A percentile compares a stretch with the other conserved stretches of the same genome.
Conservation (phyloP, 495 filamentous ascomycete genomes). For the Thermochaetoides thermophila region DNA sequence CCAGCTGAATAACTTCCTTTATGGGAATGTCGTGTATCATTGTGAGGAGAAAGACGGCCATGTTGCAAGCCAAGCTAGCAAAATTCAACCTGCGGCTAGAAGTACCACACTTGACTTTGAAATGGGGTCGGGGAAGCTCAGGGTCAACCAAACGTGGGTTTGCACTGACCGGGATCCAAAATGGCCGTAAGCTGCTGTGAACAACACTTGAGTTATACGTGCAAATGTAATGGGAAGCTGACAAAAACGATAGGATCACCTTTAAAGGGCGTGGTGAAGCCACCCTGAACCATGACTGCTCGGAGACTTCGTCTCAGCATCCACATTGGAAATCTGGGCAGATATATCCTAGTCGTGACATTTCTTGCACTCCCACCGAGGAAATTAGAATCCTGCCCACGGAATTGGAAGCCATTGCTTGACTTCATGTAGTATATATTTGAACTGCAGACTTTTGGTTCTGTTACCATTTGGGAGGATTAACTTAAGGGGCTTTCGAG, state of each 20-base stretch:
- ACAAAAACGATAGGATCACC: conserved; percentile 13
- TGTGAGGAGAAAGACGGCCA: too few relatives aligned
- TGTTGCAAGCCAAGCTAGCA: too few relatives aligned
- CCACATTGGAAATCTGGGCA: conserved; percentile 27
- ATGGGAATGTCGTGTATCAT: conserved; percentile 26
- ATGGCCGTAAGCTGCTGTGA: conserved; percentile 20
- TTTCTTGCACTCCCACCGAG: conserved; percentile 20
- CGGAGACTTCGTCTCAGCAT: conserved; percentile 21
- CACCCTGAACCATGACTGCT: conserved; percentile 22
- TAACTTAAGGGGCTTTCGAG: too few relatives aligned
- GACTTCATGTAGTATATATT: too few relatives aligned
- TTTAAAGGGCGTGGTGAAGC: conserved; percentile 22
- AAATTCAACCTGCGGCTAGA: too few relatives aligned
- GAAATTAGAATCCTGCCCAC: conserved; percentile 15
- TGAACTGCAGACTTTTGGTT: too few relatives aligned
- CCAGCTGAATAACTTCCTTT: conserved; percentile 31
- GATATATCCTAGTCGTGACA: conserved; percentile 23
- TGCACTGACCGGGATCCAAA: conserved; percentile 23
- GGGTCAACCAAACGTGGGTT: conserved; percentile 29
- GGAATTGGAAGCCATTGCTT: conserved; percentile 23
- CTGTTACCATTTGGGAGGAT: too few relatives aligned
- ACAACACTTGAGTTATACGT: neutral
- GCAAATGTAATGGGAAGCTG: neutral
- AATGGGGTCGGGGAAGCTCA: conserved; percentile 15
- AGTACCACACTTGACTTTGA: conserved; percentile 23